These are phyloP conservation scores for Huntiella moniliformis DNA, from an alignment of 2,329 filamentous ascomycete species.

Conservation along the genomic window DNA sequence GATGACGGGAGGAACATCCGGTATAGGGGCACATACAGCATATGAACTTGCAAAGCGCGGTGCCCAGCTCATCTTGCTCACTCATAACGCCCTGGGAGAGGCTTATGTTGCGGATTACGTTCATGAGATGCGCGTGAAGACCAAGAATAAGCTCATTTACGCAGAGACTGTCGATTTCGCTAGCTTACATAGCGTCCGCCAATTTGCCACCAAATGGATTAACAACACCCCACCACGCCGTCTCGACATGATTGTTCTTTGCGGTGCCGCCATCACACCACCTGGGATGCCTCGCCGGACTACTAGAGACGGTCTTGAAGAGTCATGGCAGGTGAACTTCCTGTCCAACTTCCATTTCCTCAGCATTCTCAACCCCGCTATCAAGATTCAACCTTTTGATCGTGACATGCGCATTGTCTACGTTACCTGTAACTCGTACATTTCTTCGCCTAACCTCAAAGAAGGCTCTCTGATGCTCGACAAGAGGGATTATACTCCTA, in stretches of 20 bases:
- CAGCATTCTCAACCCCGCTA: constrained; percentile 73
- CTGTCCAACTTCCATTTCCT: constrained; percentile 90
- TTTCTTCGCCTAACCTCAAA: constrained; percentile 50
- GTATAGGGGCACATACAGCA: constrained; percentile 65
- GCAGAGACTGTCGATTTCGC: constrained; percentile 85
- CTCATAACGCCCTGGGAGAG: constrained; percentile 62
- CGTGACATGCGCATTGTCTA: constrained; percentile 81
- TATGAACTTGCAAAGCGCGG: constrained; percentile 60
- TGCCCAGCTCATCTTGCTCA: constrained; percentile 79
- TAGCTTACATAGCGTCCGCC: constrained; percentile 73
- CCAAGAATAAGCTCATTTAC: constrained; percentile 75
- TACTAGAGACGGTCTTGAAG: constrained; percentile 66
- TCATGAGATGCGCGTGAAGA: constrained; percentile 60
- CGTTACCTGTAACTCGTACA: constrained; percentile 74
- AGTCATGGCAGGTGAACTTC: constrained; percentile 89
- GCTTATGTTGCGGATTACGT: constrained; percentile 86
- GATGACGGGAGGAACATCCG: constrained; percentile 86
- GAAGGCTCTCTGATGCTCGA: constrained; percentile 23
- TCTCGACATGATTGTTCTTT: constrained; percentile 79
- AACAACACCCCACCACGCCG: constrained; percentile 81
- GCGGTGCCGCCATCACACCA: constrained; percentile 60
- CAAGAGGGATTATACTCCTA: constrained; percentile 34
- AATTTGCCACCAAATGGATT: constrained; percentile 95
- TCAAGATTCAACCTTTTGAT: constrained; percentile 81
- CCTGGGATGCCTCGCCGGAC: constrained; percentile 37